Evolutionary conservation across 352 stramenopile species (phyloP).

Genomic region (Globisporangium rhizosaccharum): DNA sequence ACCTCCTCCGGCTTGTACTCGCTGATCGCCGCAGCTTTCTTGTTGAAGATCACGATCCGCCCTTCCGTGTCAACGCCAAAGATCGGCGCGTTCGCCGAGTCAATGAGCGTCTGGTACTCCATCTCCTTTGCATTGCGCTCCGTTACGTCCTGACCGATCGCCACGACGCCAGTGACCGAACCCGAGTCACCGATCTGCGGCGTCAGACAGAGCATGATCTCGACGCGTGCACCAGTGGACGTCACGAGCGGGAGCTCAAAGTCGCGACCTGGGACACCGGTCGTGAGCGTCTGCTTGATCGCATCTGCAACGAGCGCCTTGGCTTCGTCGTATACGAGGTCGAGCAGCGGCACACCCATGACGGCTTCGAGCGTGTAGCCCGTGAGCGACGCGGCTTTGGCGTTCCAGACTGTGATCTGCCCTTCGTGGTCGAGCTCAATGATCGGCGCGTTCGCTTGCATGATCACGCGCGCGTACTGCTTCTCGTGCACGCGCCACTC

Average conservation of each 20-base stretch:
- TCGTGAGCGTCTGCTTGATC: constrained; percentile 36
- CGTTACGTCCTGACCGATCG: constrained; percentile 66
- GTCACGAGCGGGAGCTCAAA: constrained; percentile 54
- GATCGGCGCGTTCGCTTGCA: constrained; percentile 72
- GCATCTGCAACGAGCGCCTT: constrained; percentile 34
- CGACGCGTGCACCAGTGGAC: constrained; percentile 34
- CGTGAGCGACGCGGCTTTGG: constrained; percentile 54
- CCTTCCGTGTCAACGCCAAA: constrained; percentile 63
- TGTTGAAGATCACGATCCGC: constrained; percentile 84
- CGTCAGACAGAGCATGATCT: constrained; percentile 52
- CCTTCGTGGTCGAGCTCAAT: constrained; percentile 72
- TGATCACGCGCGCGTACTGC: constrained; percentile 56
- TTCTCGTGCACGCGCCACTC: constrained; percentile 32
- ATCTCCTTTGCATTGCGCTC: constrained; percentile 57
- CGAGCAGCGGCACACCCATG: constrained; percentile 34
- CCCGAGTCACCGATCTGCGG: constrained; percentile 36
- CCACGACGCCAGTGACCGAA: constrained; percentile 47
- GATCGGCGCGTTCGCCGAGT: constrained; percentile 74
- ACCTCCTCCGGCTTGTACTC: constrained; percentile 87
- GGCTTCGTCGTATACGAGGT: constrained; percentile 46
- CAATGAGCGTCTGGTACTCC: constrained; percentile 68
- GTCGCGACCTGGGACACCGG: constrained; percentile 37
- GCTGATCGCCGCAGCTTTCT: constrained; percentile 85
- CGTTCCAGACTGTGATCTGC: constrained; percentile 63
- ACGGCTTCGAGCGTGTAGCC: constrained; percentile 47